Base-by-base conservation (phyloP, 805 yeast genomes). In the Candida stauntonica region DNA sequence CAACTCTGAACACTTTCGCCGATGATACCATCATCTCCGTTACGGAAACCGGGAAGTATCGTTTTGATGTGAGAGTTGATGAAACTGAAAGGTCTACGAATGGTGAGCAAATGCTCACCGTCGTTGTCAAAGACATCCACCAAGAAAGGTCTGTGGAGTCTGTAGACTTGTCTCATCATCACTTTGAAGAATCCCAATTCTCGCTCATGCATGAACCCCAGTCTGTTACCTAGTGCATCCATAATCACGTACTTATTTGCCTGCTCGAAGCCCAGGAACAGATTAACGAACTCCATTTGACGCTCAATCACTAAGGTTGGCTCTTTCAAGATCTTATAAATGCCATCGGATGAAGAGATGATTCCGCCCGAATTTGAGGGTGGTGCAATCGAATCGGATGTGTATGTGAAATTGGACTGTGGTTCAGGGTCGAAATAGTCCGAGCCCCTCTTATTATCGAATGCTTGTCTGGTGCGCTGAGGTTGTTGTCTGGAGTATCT, bases 1-100 rank as follows among this genome's bases (percentile, higher is more conserved):
- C 96, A 93, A 47, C 83, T 80, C 61, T 93, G 99, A 5, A 84
- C 77, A 19, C 86, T 75, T 58, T 91, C 97, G 1, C 98, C 98
- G 15, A 93, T 65, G 5, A 78, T 54, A 1, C 65, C 56, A 0
- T 70, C 73, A 12, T 63, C 64, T 33, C 71, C 76, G 28, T 33
- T 68, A 65, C 26, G 51, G 42, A 28, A 62, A 2, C 75, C 72
- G 0, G 95, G 94, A 33, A 82, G 58, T 7, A 74, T 66, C 2
- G 83, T 77, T 55, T 83, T 82, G 49, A 93, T 84, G 54, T 82
- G 91, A 1, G 96, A 87, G 58, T 93, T 93, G 47, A 93, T 85
- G 53, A 85, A 76, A 26, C 93, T 80, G 55, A 93, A 91, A 5
- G 89, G 93, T 50, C 99, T 71, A 43, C 77, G 73, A 42, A 91